Conservation (phyloP, 2,329 filamentous ascomycete genomes). For the Colletotrichum sp. region DNA sequence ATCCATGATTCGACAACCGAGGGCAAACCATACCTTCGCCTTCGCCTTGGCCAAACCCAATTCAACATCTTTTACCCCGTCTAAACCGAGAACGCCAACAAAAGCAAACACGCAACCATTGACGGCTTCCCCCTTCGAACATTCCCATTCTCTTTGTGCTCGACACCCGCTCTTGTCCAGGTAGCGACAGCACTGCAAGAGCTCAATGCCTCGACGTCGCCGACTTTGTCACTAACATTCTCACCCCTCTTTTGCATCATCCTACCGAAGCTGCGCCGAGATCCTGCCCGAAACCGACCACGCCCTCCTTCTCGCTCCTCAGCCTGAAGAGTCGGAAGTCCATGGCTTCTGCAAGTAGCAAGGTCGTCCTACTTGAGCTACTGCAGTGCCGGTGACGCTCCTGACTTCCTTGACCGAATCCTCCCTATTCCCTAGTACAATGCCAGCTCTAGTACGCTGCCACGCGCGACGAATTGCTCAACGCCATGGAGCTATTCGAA, state of each 20-base stretch:
- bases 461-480: constrained; percentile 11
- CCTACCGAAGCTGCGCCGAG: not conserved
- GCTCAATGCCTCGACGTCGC: constrained; percentile 19
- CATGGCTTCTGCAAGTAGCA: constrained; percentile 17
- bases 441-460: constrained; percentile 6
- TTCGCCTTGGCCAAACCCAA: constrained; percentile 7
- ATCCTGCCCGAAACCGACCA: not conserved
- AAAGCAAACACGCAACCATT: not conserved
- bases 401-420: not conserved
- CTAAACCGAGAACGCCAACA: not conserved
- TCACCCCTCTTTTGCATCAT: not conserved
- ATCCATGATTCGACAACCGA: constrained; percentile 15
- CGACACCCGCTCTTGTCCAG: not conserved
- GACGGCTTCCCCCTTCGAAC: not conserved
- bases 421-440: not conserved
- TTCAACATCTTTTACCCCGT: not conserved
- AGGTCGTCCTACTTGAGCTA: constrained; percentile 15
- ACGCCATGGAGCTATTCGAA: not conserved
- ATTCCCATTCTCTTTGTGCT: not conserved
- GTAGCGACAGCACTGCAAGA: not conserved
- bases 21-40: not conserved
- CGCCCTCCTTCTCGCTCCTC: not conserved
- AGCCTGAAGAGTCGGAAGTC: not conserved
- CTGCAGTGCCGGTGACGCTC: constrained; percentile 16
- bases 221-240: constrained; percentile 3